These are phyloP conservation scores for Trypanosoma conorhini DNA, from an alignment of 208 protist genomes.

Conservation along the genomic window DNA sequence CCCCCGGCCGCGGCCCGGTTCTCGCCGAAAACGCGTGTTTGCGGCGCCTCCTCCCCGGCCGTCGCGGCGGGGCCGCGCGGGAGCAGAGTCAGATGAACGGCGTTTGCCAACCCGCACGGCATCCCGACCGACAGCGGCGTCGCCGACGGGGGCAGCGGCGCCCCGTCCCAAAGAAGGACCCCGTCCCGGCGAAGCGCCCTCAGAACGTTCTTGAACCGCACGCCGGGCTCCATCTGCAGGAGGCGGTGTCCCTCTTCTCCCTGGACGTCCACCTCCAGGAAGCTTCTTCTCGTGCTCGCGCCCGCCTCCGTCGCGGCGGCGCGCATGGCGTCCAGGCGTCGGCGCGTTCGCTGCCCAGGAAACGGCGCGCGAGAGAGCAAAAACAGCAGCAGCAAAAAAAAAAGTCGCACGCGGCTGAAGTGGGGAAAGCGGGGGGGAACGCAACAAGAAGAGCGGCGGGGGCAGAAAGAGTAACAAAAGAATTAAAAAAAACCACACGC, in stretches of 20 bases:
- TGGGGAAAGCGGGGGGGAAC: too few relatives aligned
- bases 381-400: too few relatives aligned
- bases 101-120: conserved; percentile 38
- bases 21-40: neutral
- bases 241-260: conserved; percentile 30
- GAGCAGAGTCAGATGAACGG: conserved; percentile 30
- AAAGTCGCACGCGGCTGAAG: too few relatives aligned
- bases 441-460: too few relatives aligned
- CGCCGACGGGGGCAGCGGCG: conserved; percentile 24
- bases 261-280: conserved; percentile 3
- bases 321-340: neutral
- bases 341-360: too few relatives aligned
- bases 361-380: too few relatives aligned
- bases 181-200: conserved; percentile 24
- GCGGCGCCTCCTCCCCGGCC: neutral
- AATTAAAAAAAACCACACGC: too few relatives aligned
- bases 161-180: conserved; percentile 37
- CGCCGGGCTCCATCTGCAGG: conserved; percentile 48
- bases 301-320: neutral
- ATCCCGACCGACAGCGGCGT: conserved; percentile 38
- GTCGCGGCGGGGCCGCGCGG: neutral
- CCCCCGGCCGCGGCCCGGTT: too few relatives aligned
- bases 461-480: too few relatives aligned
- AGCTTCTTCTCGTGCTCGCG: neutral
- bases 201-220: conserved; percentile 54